Evolutionary conservation across 306 rosid species (phyloP), one percentile per base, ranked within the genome.

Genomic region (Lathyrus tuberosus): DNA sequence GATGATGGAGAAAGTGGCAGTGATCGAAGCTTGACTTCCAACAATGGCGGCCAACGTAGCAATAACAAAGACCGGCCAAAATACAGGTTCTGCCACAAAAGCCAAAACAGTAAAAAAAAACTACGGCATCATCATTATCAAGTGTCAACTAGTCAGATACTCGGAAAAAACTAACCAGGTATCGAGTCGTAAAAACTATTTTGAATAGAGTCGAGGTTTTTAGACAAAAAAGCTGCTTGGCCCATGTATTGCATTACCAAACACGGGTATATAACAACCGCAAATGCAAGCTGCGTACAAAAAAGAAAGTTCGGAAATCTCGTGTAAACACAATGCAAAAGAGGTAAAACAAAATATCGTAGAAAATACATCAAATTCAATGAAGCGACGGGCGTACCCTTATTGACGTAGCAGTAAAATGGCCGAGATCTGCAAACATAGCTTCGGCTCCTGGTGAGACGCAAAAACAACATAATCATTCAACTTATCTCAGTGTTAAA

Each of bases 211-310:
- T 58, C 5, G 18, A 67, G 65, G 81, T 88, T 79, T 75, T 84
- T 85, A 46, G 96, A 91, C 56, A 91, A 73, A 82, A 85, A 88
- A 24, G 97, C 93, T 75, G 93, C 97, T 67, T 91, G 96, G 69
- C 97, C 97, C 91, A 91, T 85, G 86, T 91, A 91, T 70, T 91
- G 96, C 44, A 88, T 74, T 22, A 91, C 91, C 86, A 91, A 84
- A 85, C 93, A 91, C 37, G 97, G 97, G 84, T 86, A 91, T 65
- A 88, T 72, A 46, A 85, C 71, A 67, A 82, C 79, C 47, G 83
- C 80, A 84, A 91, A 91, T 6, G 97, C 91, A 82, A 88, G 78
- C 96, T 91, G 97, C 82, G 62, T 44, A 69, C 52, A 47, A 63
- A 79, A 75, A 76, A 74, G 15, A 30, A 63, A 17, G 67, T 53